Base-by-base conservation (phyloP, 2,329 filamentous ascomycete genomes). In the Fusarium irregulare region DNA sequence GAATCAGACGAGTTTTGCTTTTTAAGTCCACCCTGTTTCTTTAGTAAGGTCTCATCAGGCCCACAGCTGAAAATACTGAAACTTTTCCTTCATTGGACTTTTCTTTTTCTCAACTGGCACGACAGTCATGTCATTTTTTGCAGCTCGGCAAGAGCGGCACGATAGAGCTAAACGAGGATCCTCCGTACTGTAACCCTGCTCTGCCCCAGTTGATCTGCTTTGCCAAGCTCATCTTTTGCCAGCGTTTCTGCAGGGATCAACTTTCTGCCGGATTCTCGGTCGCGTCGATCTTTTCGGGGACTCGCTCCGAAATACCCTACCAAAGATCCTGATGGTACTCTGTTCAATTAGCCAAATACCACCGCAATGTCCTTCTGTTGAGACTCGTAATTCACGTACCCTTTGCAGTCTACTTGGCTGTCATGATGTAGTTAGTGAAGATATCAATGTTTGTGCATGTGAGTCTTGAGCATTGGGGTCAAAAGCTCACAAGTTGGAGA, bases 401-500 rank as follows among this genome's bases (percentile, higher is more conserved):
- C 28, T 49, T 50, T 30, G 7, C 16, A 37, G 18, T n/a, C 11
- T 37, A 58, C 27, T 60, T 66, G 62, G 60, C 41, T 53, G 14
- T 46, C 7, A 48, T 41, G 11, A 47, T 40, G 25, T 50, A 10
- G 32, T 11, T 37, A 9, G 18, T 49, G 25, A 23, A 14, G 6
- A 10, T 20, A 30, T 54, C 13, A 32, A 27, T 12, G 16, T 42
- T 32, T 56, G 41, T 48, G 55, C 59, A 68, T 56, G 60, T 60
- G 64, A 60, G 59, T 63, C 51, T n/a, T 23, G 28, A 48, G 46
- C 57, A 34, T n/a, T 41, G 23, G 50, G 49, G 44, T n/a, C 44
- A 61, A 66, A 66, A 44, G 56, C 61, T 70, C 41, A 58, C 53
- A 12, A 70, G 51, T 56, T 69, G 61, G 47, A 47, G 30, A 34